A percentile compares a stretch with the other conserved stretches of the same genome.
Conservation (phyloP, 768 basidiomycete species). For the Favolaschia claudopus region DNA sequence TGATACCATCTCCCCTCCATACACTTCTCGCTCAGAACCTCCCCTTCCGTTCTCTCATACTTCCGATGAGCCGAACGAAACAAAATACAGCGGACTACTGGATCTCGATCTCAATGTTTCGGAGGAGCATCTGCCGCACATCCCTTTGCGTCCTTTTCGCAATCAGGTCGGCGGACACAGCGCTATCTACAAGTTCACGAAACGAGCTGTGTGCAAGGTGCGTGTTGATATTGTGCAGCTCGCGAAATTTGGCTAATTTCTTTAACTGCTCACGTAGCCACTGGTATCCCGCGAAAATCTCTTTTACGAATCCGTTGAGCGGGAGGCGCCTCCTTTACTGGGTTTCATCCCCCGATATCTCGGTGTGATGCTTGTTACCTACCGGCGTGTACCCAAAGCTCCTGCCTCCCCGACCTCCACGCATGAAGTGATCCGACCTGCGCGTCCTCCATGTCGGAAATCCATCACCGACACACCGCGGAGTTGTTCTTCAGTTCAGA, state of each 20-base stretch:
- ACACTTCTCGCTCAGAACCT: constrained; percentile 18
- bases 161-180: constrained; percentile 99
- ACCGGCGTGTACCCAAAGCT: constrained; percentile 75
- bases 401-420: constrained; percentile 30
- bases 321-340: constrained; percentile 89
- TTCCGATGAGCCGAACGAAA: constrained; percentile 20
- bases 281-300: constrained; percentile 96
- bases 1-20: constrained; percentile 37
- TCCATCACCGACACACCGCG: constrained; percentile 35
- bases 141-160: constrained; percentile 93
- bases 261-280: constrained; percentile 61
- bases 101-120: constrained; percentile 53
- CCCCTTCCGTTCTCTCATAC: constrained; percentile 19
- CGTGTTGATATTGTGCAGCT: constrained; percentile 35
- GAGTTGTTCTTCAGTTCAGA: too few relatives aligned
- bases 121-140: constrained; percentile 78
- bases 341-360: constrained; percentile 97
- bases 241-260: background rate
- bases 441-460: constrained; percentile 37
- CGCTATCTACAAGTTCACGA: constrained; percentile 97
- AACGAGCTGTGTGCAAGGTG: constrained; percentile 98
- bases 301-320: constrained; percentile 97
- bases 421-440: constrained; percentile 24
- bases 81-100: constrained; percentile 39
- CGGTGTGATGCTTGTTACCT: constrained; percentile 98